phyloP scores from a whole-genome alignment of 192 early-diverging fungal species.

The Entophlyctis luteolus region DNA sequence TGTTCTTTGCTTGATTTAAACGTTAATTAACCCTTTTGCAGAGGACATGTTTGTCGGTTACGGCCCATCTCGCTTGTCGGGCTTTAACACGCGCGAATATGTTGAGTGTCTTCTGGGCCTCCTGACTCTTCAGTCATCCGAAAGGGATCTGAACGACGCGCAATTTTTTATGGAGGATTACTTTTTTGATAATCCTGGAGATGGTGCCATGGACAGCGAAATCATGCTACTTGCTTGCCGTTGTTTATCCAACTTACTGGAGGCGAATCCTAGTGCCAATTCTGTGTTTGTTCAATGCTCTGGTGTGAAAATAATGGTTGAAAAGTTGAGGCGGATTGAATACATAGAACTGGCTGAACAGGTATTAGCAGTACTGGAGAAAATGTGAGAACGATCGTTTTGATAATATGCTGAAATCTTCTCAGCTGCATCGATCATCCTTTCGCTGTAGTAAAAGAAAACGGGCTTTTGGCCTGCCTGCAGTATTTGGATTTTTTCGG shows the following conservation, averaged over 20 bases:
- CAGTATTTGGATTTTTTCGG: constrained; percentile 89
- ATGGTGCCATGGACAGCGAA: constrained; percentile 53
- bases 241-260: constrained; percentile 84
- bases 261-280: constrained; percentile 72
- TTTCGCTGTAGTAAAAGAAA: constrained; percentile 60
- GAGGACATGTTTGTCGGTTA: constrained; percentile 54
- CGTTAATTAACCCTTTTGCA: not conserved
- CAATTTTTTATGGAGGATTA: constrained; percentile 36
- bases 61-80: constrained; percentile 28
- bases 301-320: constrained; percentile 65
- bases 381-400: constrained; percentile 49
- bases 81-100: constrained; percentile 64
- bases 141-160: not conserved
- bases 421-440: constrained; percentile 55
- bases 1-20: constrained; percentile 31
- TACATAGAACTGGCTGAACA: constrained; percentile 93
- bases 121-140: constrained; percentile 41
- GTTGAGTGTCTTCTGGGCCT: constrained; percentile 65
- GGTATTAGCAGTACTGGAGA: constrained; percentile 72
- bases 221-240: constrained; percentile 86
- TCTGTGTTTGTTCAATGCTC: constrained; percentile 64
- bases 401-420: not conserved
- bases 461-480: constrained; percentile 71
- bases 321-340: constrained; percentile 77
- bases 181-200: constrained; percentile 22